Percentiles rank a stretch among this genome's conserved stretches.
Evolutionary conservation across 345 rosid species (phyloP).

Genomic region (Gossypioides kirkii): DNA sequence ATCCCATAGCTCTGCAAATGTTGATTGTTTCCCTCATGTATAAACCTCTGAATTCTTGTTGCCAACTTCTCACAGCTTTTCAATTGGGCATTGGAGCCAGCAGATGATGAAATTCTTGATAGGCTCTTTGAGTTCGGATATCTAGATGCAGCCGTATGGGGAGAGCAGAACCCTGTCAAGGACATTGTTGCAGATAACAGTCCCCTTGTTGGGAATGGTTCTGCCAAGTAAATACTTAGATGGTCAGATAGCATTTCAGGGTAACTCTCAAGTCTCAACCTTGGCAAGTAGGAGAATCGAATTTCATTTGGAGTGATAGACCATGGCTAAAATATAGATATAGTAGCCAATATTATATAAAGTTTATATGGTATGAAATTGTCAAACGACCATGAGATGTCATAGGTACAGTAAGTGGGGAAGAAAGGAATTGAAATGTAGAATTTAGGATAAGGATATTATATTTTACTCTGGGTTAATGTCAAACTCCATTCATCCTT

Average conservation of each 20-base stretch:
- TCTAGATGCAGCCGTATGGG: constrained; percentile 79
- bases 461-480: not conserved
- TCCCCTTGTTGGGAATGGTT: constrained; percentile 21
- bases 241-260: not conserved
- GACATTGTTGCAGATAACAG: constrained; percentile 40
- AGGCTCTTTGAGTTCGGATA: constrained; percentile 74
- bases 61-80: constrained; percentile 48
- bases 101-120: constrained; percentile 67
- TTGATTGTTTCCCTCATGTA: not conserved
- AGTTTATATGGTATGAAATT: not conserved
- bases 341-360: not conserved
- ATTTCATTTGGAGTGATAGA: not conserved
- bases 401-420: not conserved
- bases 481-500: constrained; percentile 3
- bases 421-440: not conserved
- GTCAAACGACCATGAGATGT: not conserved
- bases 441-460: not conserved
- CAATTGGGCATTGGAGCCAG: constrained; percentile 94
- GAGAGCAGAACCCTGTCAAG: constrained; percentile 52
- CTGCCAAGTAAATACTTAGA: constrained; percentile 7
- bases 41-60: constrained; percentile 9
- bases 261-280: not conserved
- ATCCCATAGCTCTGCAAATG: not conserved
- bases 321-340: constrained; percentile 5
- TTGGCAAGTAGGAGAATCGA: not conserved